Evolutionary conservation across 2,329 filamentous ascomycete genomes (phyloP).

Genomic region (Neofusicoccum parvum): DNA sequence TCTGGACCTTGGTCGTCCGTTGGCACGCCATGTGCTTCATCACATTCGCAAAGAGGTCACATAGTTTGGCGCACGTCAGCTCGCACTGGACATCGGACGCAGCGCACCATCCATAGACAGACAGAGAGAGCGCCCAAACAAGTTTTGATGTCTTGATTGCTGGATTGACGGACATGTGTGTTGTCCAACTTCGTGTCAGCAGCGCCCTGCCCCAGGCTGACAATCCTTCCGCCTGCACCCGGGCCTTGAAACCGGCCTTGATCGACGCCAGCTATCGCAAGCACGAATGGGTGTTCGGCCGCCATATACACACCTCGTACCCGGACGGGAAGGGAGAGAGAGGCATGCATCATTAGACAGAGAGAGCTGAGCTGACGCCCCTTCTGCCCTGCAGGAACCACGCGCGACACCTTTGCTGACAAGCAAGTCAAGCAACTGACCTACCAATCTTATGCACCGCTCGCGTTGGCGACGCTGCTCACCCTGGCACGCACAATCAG

Average conservation of each 20-base stretch:
- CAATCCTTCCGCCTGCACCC: neutral
- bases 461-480: slow-evolving; percentile 70
- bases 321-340: too few relatives aligned
- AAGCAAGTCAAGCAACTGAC: slow-evolving; percentile 73
- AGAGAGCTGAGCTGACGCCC: slow-evolving; percentile 8
- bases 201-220: neutral
- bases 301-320: too few relatives aligned
- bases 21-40: slow-evolving; percentile 16
- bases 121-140: neutral
- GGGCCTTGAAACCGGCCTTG: neutral
- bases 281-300: neutral
- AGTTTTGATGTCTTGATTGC: neutral
- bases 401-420: slow-evolving; percentile 71
- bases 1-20: neutral
- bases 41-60: slow-evolving; percentile 8
- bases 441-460: slow-evolving; percentile 73
- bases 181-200: neutral
- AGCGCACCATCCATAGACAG: neutral
- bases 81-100: neutral
- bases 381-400: slow-evolving; percentile 60
- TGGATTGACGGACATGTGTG: neutral
- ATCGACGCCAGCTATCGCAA: neutral
- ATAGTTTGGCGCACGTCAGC: neutral
- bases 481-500: slow-evolving; percentile 62
- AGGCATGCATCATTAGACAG: neutral